Evolutionary conservation across 2,329 filamentous ascomycete species (phyloP).

Genomic region (Lachnellula cervina): DNA sequence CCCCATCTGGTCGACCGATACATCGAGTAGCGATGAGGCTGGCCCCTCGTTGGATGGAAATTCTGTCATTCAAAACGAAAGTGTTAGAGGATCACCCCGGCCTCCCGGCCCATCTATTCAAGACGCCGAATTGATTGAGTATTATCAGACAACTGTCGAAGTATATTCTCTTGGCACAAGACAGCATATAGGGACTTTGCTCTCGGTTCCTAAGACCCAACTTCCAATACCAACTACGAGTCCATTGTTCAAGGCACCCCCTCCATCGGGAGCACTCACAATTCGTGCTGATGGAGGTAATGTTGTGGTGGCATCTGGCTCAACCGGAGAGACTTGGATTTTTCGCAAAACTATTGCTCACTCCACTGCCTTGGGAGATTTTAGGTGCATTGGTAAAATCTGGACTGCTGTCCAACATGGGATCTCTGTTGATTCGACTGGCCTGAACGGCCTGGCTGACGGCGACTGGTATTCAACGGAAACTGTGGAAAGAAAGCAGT

Average conservation of each 20-base stretch:
- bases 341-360: slow-evolving; percentile 54
- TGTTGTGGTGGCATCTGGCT: slow-evolving; percentile 70
- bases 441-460: slow-evolving; percentile 19
- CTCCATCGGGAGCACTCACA: slow-evolving; percentile 66
- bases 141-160: slow-evolving; percentile 84
- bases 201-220: slow-evolving; percentile 61
- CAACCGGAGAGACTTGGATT: slow-evolving; percentile 82
- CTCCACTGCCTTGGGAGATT: slow-evolving; percentile 3
- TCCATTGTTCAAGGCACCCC: slow-evolving; percentile 62
- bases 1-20: slow-evolving; percentile 46
- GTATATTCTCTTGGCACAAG: slow-evolving; percentile 80
- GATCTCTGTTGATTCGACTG: slow-evolving; percentile 35
- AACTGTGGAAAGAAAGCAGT: slow-evolving; percentile 34
- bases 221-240: slow-evolving; percentile 54
- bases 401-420: slow-evolving; percentile 80
- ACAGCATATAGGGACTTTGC: slow-evolving; percentile 65
- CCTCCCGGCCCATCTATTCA: slow-evolving; percentile 32
- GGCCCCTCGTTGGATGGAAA: slow-evolving; percentile 18
- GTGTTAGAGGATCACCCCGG: slow-evolving; percentile 33
- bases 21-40: slow-evolving; percentile 18
- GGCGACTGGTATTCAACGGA: slow-evolving; percentile 36
- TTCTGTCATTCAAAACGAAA: slow-evolving; percentile 16
- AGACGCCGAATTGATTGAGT: slow-evolving; percentile 41
- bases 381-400: slow-evolving; percentile 72
- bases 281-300: slow-evolving; percentile 69